phyloP scores from a whole-genome alignment of 441 rosid species.

The Eruca vesicaria region DNA sequence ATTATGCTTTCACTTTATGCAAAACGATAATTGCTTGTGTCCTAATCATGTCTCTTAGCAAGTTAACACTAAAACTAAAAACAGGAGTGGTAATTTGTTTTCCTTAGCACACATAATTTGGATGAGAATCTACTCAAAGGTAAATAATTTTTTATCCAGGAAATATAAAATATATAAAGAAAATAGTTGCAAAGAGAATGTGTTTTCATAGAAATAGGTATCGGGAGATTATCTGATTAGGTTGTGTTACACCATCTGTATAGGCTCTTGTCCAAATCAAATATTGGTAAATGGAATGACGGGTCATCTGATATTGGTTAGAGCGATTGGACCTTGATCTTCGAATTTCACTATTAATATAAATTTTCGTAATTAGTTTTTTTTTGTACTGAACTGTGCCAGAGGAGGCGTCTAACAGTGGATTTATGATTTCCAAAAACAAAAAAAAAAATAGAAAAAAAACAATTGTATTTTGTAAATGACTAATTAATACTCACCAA shows the following conservation, averaged over 20 bases:
- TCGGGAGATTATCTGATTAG: neutral
- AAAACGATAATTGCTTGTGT: conserved; percentile 1
- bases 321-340: conserved; percentile 24
- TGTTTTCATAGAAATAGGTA: conserved; percentile 14
- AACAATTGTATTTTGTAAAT: neutral
- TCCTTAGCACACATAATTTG: neutral
- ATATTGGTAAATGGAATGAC: conserved; percentile 31
- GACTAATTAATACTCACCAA: neutral
- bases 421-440: neutral
- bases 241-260: neutral
- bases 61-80: neutral
- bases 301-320: conserved; percentile 21
- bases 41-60: conserved; percentile 17
- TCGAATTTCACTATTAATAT: neutral
- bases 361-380: neutral
- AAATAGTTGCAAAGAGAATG: neutral
- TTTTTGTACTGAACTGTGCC: neutral
- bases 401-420: conserved; percentile 7
- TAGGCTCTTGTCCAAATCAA: conserved; percentile 26
- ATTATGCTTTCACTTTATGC: conserved; percentile 19
- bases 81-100: neutral
- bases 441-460: neutral
- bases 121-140: neutral
- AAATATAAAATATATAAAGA: neutral
- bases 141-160: neutral